Evolutionary conservation across 2,329 filamentous ascomycete genomes (phyloP), one percentile per base, ranked within the genome.

Genomic region (Fusarium dlaminii): DNA sequence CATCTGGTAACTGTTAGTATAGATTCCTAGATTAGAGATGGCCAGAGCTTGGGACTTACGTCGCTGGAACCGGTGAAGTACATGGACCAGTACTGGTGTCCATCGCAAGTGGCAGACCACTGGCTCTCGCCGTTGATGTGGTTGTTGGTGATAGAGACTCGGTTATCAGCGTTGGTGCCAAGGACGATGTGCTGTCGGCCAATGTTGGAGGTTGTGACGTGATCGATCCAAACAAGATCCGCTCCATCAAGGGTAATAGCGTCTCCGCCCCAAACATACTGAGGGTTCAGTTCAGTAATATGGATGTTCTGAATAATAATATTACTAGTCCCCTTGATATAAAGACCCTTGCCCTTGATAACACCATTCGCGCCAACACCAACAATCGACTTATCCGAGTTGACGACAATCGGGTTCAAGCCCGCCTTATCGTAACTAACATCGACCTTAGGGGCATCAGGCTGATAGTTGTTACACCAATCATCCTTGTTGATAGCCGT

Each of bases 291-390:
- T 48, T 88, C 81, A 48, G 87, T 88, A 75, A 90, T 85, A 54
- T 86, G 84, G 63, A 89, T 82, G 80, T 89, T 90, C 84, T 89
- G 89, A 78, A 91, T 87, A 78, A 91, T 91, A 78, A 92, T 81
- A 79, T 91, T 90, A 68, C 76, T 78, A 74, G 79, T 84, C 55
- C 82, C 83, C 59, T 65, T 70, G 57, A 83, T 82, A 24, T 87
- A 85, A 22, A 90, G 80, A 68, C 88, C 88, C 82, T 89, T 90
- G 77, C 88, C 88, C 79, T 86, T 87, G 75, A 91, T 89, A 34
- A 89, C 79, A 79, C 88, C 89, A 68, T 83, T 82, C 74, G 78
- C 81, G 59, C 88, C 89, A 65, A 84, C 79, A 30, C 89, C 89
- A 40, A 91, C 78, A 59, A 91, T 75, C 22, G 85, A 86, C 84